Evolutionary conservation across 805 yeast species (phyloP).

Genomic region (Naumovozyma castellii): DNA sequence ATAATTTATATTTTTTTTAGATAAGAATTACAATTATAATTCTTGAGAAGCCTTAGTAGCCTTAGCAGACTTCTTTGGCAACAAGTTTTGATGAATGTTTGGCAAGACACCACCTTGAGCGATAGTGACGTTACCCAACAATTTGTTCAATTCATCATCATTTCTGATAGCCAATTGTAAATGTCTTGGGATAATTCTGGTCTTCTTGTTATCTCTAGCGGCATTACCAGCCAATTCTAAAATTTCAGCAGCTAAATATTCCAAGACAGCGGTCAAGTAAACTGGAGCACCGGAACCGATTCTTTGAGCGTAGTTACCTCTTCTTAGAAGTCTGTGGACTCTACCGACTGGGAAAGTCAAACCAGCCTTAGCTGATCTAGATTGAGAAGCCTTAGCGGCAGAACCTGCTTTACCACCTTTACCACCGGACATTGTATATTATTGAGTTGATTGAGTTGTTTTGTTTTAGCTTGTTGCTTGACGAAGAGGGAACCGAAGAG

Average conservation of each 20-base stretch:
- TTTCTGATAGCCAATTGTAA: constrained; percentile 97
- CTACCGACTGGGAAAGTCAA: constrained; percentile 99
- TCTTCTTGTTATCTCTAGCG: constrained; percentile 97
- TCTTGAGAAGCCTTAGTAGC: constrained; percentile 57
- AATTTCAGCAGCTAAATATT: constrained; percentile 95
- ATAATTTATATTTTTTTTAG: too few species aligned
- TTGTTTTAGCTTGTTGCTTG: constrained; percentile 4
- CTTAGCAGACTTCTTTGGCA: constrained; percentile 67
- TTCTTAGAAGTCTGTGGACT: constrained; percentile 93
- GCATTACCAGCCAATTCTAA: constrained; percentile 98
- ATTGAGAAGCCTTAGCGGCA: constrained; percentile 89
- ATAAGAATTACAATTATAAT: too few species aligned
- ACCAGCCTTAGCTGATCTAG: constrained; percentile 98
- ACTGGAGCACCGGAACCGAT: constrained; percentile 99
- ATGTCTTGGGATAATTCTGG: constrained; percentile 98
- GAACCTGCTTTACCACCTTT: constrained; percentile 89
- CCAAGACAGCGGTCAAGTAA: constrained; percentile 92
- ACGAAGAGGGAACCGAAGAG: not conserved
- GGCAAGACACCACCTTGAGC: constrained; percentile 99
- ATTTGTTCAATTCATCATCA: constrained; percentile 96
- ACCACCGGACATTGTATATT: constrained; percentile 54
- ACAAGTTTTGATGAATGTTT: constrained; percentile 87
- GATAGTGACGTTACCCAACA: constrained; percentile 85
- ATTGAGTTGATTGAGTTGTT: constrained; percentile 4
- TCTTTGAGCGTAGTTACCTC: constrained; percentile 97